A percentile compares a stretch with the other conserved stretches of the same genome.
Conservation (phyloP, 371 early-diverging fungal species). For the Conidiobolus incongruus region DNA sequence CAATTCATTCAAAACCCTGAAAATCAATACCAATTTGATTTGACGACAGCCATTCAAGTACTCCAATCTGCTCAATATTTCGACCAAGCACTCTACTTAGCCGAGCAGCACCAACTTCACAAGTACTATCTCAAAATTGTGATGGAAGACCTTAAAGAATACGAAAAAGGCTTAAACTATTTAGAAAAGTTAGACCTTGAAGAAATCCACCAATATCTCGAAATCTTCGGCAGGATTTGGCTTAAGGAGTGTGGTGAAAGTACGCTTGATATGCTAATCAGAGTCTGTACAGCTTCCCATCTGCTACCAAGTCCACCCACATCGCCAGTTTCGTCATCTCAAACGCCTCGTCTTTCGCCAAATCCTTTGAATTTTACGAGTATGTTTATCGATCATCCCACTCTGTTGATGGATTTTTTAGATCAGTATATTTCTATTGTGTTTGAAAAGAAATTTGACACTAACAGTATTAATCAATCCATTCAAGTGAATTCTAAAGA, state of each 20-base stretch:
- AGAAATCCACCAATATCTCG: slow-evolving; percentile 33
- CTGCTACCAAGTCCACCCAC: no score
- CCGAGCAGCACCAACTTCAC: slow-evolving; percentile 54
- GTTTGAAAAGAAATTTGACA: no score
- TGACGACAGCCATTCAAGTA: slow-evolving; percentile 80
- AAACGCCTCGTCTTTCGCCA: no score
- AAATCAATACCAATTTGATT: slow-evolving; percentile 53
- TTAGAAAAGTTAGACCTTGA: slow-evolving; percentile 26
- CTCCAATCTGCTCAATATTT: slow-evolving; percentile 77
- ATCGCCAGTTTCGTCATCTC: no score
- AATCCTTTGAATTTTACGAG: no score
- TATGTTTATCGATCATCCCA: no score
- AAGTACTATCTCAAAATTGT: slow-evolving; percentile 55
- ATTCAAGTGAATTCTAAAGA: no score
- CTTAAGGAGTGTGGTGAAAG: slow-evolving; percentile 43
- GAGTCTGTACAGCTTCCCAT: slow-evolving; percentile 14
- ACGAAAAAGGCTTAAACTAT: slow-evolving; percentile 41
- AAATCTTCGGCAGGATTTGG: slow-evolving; percentile 54
- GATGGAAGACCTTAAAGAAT: slow-evolving; percentile 71
- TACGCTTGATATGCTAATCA: slow-evolving; percentile 58
- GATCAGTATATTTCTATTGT: no score
- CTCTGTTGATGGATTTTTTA: no score
- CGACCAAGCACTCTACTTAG: slow-evolving; percentile 68
- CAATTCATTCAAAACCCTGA: slow-evolving; percentile 56
- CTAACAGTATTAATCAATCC: no score